Evolutionary conservation across 106 monocot species (phyloP), one percentile per base, ranked within the genome.

Genomic region (Dendrobium chrysotoxum): DNA sequence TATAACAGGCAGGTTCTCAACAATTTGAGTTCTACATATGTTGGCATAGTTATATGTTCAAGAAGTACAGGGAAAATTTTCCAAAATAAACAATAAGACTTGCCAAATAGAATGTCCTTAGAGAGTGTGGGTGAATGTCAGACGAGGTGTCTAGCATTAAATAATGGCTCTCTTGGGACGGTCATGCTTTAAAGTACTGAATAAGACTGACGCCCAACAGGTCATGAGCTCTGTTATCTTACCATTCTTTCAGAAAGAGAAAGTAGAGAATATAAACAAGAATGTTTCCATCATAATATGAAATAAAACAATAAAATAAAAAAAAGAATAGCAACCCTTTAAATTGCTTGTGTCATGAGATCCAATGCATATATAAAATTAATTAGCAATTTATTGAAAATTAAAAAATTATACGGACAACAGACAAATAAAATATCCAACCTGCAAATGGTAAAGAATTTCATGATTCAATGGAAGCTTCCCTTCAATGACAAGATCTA

Each of bases 401-500:
- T 6, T 35, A 12, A 70, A 70, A 35, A 70, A 70, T 31, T 70
- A 15, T 16, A 35, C 15, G 31, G 70, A 70, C 70, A 70, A 17
- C 21, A 41, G 4, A 53, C 18, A 20, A 86, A 47, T 54, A 71
- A 28, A 40, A 47, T 65, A 40, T 21, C 44, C 30, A 70, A 94
- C 98, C 95, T 99, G 98, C 78, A 95, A 85, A 80, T 99, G 98
- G 84, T 99, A 99, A 65, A 99, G 80, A 80, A 99, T 99, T 72
- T 95, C 95, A 83, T 99, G 98, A 87, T 99, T 99, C 57, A 99
- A 76, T 42, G 98, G 98, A 76, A 99, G 95, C 70, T 99, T 99
- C 58, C 89, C 92, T 75, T 95, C 92, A 81, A 99, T 87, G 38
- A 95, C 98, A 83, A 88, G 90, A 79, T 99, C 91, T 54, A 99